Conservation (phyloP, 169 alveolate genomes). For the Theileria luwenshuni region DNA sequence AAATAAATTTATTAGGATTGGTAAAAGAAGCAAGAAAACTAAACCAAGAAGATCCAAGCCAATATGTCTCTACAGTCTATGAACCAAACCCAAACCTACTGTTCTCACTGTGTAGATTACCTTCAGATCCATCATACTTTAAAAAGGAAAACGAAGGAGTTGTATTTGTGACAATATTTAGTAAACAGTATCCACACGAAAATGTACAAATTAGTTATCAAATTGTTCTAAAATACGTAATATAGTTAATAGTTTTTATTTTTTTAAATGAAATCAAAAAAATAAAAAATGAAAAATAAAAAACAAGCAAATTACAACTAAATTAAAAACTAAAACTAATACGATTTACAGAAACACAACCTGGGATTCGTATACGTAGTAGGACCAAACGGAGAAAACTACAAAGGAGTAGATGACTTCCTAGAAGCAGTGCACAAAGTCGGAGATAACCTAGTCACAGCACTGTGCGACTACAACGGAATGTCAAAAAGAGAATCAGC, state of each 20-base stretch:
- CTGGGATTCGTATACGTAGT: constrained; percentile 74
- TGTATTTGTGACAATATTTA: constrained; percentile 52
- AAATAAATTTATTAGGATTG: neutral
- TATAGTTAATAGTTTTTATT: neutral
- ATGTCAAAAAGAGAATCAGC: constrained; percentile 76
- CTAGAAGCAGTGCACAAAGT: constrained; percentile 69
- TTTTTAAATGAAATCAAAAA: neutral
- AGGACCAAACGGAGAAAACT: constrained; percentile 73
- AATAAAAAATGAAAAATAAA: neutral
- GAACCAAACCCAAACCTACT: constrained; percentile 38
- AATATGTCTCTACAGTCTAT: constrained; percentile 22
- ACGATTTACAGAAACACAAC: constrained; percentile 36
- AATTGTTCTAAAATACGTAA: too few relatives aligned
- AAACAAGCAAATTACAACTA: too few relatives aligned
- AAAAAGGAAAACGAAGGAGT: constrained; percentile 60
- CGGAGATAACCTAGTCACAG: constrained; percentile 80
- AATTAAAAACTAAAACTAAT: too few relatives aligned
- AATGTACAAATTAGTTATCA: constrained; percentile 23
- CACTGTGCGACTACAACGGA: constrained; percentile 82
- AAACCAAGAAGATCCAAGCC: constrained; percentile 16
- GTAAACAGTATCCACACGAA: constrained; percentile 41
- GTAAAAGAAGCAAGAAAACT: constrained; percentile 29
- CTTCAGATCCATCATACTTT: constrained; percentile 49
- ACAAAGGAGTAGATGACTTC: constrained; percentile 63
- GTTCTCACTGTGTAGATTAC: constrained; percentile 60